phyloP scores from a whole-genome alignment of 2,329 filamentous ascomycete species.

The Lecanicillium sp. region DNA sequence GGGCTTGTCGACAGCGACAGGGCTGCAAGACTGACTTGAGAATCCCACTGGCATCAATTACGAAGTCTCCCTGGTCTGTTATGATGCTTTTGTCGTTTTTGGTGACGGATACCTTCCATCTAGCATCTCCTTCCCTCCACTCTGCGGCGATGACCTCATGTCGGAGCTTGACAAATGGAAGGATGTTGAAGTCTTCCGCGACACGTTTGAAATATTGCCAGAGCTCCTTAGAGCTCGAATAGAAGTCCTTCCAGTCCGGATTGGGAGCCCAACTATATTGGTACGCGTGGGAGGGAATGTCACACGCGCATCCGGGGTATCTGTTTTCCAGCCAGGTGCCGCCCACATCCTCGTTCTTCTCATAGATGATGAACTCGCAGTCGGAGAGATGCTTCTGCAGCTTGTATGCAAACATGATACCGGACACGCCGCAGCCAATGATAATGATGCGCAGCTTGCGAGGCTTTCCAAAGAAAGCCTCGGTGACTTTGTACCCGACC shows the following conservation, averaged over 20 bases:
- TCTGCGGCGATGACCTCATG: constrained; percentile 32
- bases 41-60: constrained; percentile 42
- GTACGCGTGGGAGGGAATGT: constrained; percentile 52
- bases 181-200: constrained; percentile 37
- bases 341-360: constrained; percentile 44
- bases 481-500: too few relatives aligned
- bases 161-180: constrained; percentile 31
- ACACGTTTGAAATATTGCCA: constrained; percentile 41
- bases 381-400: too few relatives aligned
- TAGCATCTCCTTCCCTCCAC: constrained; percentile 34
- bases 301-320: constrained; percentile 48
- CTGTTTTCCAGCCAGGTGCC: constrained; percentile 51
- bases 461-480: too few relatives aligned
- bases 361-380: constrained; percentile 41
- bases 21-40: constrained; percentile 41
- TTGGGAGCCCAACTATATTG: constrained; percentile 55
- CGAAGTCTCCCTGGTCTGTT: constrained; percentile 16
- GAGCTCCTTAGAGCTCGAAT: constrained; percentile 45
- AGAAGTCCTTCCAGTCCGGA: constrained; percentile 49
- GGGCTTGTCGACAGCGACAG: not conserved
- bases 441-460: too few relatives aligned
- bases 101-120: constrained; percentile 34
- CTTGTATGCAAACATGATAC: too few relatives aligned
- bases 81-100: constrained; percentile 4
- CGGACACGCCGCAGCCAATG: too few relatives aligned